Evolutionary conservation across 805 yeast genomes (phyloP), one percentile per base, ranked within the genome.

Genomic region (Zygosaccharomyces rouxii): DNA sequence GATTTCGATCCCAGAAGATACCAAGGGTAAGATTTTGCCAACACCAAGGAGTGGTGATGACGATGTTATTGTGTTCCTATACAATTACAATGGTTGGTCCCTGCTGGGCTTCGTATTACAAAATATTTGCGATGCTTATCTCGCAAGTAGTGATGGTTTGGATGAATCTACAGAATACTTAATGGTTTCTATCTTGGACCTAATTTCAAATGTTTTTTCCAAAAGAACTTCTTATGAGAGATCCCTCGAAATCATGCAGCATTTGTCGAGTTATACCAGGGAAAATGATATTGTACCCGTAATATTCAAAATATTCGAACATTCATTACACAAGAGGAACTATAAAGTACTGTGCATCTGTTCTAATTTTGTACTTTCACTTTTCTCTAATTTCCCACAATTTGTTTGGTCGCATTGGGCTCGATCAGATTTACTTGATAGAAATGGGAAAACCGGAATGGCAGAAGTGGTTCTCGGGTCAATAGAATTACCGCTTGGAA

Each of bases 81-180:
- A 84, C 61, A 74, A 76, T 3, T 89, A 83, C 62, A 86, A 83
- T 60, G 97, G 97, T 1, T 89, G 97, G 96, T 78, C 95, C 0
- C 67, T 86, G 23, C 57, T 92, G 14, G 97, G 97, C 1, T 76
- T 95, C 57, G 69, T 86, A 0, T 65, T 90, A 28, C 89, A 86
- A 55, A 84, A 84, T 54, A 66, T 84, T 7, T 71, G 62, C 42
- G 51, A 51, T 16, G 23, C 41, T 58, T 60, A 56, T 42, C 26
- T 52, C 35, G 50, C 60, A 35, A 46, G 58, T 21, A 58, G 70
- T 48, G 74, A 71, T 44, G 69, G 71, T 11, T 48, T 60, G 3
- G 49, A 54, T 10, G 56, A 56, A 16, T 56, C 72, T 5, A 53
- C 57, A 2, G 76, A 74, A 7, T 72, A 68, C 1, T 56, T 76